Base-by-base conservation (phyloP, 768 basidiomycete genomes). In the Suillus clintonianus region DNA sequence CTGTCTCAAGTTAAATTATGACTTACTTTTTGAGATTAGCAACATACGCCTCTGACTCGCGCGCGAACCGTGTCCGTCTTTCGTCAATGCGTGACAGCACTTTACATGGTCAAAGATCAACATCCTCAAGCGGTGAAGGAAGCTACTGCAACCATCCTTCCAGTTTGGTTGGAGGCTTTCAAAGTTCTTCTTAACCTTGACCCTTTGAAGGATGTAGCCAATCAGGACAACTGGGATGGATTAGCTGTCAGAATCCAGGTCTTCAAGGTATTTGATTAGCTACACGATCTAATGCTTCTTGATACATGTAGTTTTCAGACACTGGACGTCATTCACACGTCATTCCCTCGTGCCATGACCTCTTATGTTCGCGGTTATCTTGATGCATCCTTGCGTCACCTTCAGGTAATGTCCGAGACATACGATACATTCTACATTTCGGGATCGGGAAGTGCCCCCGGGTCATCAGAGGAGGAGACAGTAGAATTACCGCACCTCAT, bases 71-170 rank as follows among this genome's bases (percentile, higher is more conserved):
- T 99, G 17, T 84, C 89, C 5, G 94, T 97, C 37, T 98, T 98
- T 79, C 82, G 90, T 36, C 94, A 98, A 79, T 95, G 94, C 70
- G 82, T 97, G 4, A 86, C 87, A 59, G 90, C 95, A 6, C 82
- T 99, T 19, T 95, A 92, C 76, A 98, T 96, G 89, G 94, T 99
- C 62, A 95, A 95, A 73, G 94, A 95, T 41, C 90, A 95, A 67
- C 90, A 95, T 69, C 94, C 95, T 0, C 87, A 90, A 62, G 86
- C 92, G 0, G 92, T 93, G 42, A 91, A 91, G 70, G 89, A 92
- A 67, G 95, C 95, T 0, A 85, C 86, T 39, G 87, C 85, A 30
- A 84, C 86, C 50, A 87, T 98, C 47, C 85, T 97, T 7, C 94
- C 96, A 1, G 82, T 88, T 17, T 99, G 97, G 97, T 78, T 98